phyloP scores from a whole-genome alignment of 257 asterid genomes.

The Pogostemon cablin region DNA sequence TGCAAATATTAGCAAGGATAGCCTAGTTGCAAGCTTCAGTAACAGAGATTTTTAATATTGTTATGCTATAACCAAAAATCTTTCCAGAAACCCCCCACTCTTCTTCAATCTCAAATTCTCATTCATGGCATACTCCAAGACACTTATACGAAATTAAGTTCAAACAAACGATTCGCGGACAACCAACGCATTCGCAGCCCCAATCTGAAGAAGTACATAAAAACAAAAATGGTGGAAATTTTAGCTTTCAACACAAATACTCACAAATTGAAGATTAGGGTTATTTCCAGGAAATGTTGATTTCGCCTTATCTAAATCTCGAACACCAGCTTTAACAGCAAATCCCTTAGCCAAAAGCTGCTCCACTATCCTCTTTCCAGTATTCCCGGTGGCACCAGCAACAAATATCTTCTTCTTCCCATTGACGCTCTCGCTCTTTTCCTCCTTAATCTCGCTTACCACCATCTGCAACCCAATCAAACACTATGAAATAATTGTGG shows the following conservation, averaged over 20 bases:
- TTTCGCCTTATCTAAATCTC: constrained; percentile 83
- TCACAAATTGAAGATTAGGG: constrained; percentile 79
- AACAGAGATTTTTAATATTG: background rate
- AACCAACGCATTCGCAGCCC: constrained; percentile 14
- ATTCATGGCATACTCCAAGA: constrained; percentile 13
- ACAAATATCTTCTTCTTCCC: constrained; percentile 76
- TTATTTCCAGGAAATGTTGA: constrained; percentile 56
- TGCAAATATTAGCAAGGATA: background rate
- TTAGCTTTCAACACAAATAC: constrained; percentile 32
- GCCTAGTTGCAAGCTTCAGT: constrained; percentile 1
- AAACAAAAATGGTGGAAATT: background rate
- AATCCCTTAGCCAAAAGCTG: constrained; percentile 89
- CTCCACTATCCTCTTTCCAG: constrained; percentile 93
- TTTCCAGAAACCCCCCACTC: background rate
- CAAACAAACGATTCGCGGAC: background rate
- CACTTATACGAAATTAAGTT: background rate
- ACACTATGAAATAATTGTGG: background rate
- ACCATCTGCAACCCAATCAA: constrained; percentile 60
- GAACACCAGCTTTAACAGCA: constrained; percentile 90
- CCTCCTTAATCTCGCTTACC: constrained; percentile 60
- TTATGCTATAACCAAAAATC: constrained; percentile 4
- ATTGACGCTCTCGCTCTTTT: constrained; percentile 33
- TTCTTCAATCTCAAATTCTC: constrained; percentile 12
- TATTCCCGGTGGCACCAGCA: constrained; percentile 92
- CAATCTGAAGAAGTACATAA: background rate